Conservation (phyloP, 1,284 basidiomycete species). For the Sphagnurus paluster region DNA sequence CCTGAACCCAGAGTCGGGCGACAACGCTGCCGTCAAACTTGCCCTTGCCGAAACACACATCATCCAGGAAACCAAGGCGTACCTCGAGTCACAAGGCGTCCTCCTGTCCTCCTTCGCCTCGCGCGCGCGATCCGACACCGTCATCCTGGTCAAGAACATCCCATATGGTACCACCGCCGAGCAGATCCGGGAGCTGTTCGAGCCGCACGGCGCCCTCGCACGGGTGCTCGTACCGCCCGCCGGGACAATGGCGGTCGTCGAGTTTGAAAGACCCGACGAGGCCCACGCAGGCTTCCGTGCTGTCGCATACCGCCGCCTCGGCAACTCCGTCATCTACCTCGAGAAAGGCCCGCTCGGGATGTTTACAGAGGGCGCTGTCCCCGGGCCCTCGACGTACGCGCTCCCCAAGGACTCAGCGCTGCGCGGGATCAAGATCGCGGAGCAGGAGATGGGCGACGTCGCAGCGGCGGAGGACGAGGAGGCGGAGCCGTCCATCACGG, state of each 20-base stretch:
- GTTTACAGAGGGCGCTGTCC: slow-evolving; percentile 49
- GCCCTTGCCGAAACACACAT: slow-evolving; percentile 96
- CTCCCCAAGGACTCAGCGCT: slow-evolving; percentile 14
- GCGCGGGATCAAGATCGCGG: slow-evolving; percentile 46
- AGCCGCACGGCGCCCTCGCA: slow-evolving; percentile 72
- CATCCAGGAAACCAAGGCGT: slow-evolving; percentile 93
- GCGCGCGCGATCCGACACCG: slow-evolving; percentile 71
- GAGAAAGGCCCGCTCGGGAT: slow-evolving; percentile 90
- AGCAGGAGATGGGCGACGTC: slow-evolving; percentile 32
- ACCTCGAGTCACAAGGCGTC: slow-evolving; percentile 77
- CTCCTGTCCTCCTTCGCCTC: slow-evolving; percentile 58
- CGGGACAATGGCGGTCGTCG: slow-evolving; percentile 93
- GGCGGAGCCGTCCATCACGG: slow-evolving; percentile 52
- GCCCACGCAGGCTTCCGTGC: slow-evolving; percentile 78
- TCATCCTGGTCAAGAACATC: slow-evolving; percentile 95
- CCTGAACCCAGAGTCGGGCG: slow-evolving; percentile 70
- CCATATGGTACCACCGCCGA: slow-evolving; percentile 85
- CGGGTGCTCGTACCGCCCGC: slow-evolving; percentile 88
- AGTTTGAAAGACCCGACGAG: slow-evolving; percentile 75
- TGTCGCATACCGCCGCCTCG: slow-evolving; percentile 86
- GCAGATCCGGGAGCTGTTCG: slow-evolving; percentile 80
- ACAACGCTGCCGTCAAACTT: slow-evolving; percentile 87
- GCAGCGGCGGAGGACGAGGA: slow-evolving; percentile 31
- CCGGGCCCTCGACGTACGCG: slow-evolving; percentile 13
- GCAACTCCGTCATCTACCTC: slow-evolving; percentile 89